These are phyloP conservation scores for Suillus clintonianus DNA, from an alignment of 768 basidiomycete species.

Conservation along the genomic window DNA sequence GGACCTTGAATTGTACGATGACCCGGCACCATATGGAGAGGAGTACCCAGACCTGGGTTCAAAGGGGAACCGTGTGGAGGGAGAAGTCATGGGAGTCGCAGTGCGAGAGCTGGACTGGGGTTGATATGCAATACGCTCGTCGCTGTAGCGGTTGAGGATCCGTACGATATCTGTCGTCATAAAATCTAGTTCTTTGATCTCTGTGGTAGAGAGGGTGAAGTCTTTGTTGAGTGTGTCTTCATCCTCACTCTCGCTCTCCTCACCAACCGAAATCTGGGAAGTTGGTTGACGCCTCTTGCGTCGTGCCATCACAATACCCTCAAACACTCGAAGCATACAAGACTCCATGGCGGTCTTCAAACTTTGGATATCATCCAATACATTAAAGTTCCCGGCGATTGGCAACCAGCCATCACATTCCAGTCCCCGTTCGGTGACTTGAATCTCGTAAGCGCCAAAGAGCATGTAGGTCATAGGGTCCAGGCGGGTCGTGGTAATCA, in stretches of 20 bases:
- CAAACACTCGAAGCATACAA: slow-evolving; percentile 88
- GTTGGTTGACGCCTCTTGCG: slow-evolving; percentile 26
- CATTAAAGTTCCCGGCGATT: slow-evolving; percentile 69
- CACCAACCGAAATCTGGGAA: slow-evolving; percentile 38
- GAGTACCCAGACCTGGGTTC: slow-evolving; percentile 59
- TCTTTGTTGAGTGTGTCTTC: slow-evolving; percentile 40
- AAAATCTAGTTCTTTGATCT: slow-evolving; percentile 74
- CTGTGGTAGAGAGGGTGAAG: slow-evolving; percentile 61
- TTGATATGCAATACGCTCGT: slow-evolving; percentile 59
- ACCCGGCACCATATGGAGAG: slow-evolving; percentile 50
- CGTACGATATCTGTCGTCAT: slow-evolving; percentile 74
- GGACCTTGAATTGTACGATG: slow-evolving; percentile 56
- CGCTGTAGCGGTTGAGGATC: slow-evolving; percentile 70
- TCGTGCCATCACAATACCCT: slow-evolving; percentile 64
- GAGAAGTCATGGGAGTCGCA: slow-evolving; percentile 63
- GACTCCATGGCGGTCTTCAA: slow-evolving; percentile 79
- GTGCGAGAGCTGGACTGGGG: slow-evolving; percentile 66
- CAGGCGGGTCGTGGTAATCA: slow-evolving; percentile 80
- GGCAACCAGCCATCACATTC: slow-evolving; percentile 93
- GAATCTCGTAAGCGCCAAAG: slow-evolving; percentile 83
- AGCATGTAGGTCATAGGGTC: slow-evolving; percentile 90
- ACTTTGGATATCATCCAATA: slow-evolving; percentile 80
- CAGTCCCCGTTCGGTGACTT: slow-evolving; percentile 69
- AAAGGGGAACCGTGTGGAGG: slow-evolving; percentile 37
- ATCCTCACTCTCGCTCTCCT: slow-evolving; percentile 61